These are phyloP conservation scores for Fusarium sp. DNA, from an alignment of 2,329 filamentous ascomycete species.

Conservation along the genomic window DNA sequence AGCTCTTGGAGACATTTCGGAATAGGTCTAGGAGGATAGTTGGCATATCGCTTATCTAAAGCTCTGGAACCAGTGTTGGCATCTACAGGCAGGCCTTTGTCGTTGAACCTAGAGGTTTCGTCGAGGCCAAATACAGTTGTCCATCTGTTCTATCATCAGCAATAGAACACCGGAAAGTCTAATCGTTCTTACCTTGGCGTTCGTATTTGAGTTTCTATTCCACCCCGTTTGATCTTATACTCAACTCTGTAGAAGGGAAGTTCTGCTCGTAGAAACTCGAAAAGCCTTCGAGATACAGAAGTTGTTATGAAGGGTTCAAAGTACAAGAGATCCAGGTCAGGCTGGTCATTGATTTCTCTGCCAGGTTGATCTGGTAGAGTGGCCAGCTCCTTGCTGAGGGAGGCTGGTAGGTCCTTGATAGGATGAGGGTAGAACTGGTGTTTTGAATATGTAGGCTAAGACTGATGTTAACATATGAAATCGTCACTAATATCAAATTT, in stretches of 20 bases:
- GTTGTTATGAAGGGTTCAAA: slow-evolving; percentile 78
- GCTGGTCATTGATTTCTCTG: slow-evolving; percentile 70
- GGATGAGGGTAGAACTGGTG: slow-evolving; percentile 63
- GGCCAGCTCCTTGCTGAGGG: slow-evolving; percentile 53
- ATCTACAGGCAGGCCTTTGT: slow-evolving; percentile 57
- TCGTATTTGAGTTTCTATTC: slow-evolving; percentile 69
- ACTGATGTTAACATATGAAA: not conserved
- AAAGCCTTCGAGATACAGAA: slow-evolving; percentile 67
- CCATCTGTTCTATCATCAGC: slow-evolving; percentile 47
- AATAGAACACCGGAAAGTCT: not conserved
- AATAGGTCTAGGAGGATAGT: slow-evolving; percentile 73
- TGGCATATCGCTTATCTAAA: slow-evolving; percentile 64
- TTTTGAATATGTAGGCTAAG: slow-evolving; percentile 48
- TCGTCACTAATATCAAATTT: fast-evolving
- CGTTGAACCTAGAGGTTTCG: slow-evolving; percentile 71
- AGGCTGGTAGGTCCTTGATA: slow-evolving; percentile 57
- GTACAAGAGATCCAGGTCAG: slow-evolving; percentile 78
- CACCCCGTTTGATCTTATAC: slow-evolving; percentile 76
- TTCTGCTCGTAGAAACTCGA: slow-evolving; percentile 76
- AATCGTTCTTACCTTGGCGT: slow-evolving; percentile 57
- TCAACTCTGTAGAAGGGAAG: slow-evolving; percentile 81
- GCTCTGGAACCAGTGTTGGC: slow-evolving; percentile 54
- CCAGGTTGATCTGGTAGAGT: slow-evolving; percentile 64
- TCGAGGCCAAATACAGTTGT: slow-evolving; percentile 69
- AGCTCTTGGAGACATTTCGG: slow-evolving; percentile 76